phyloP scores from a whole-genome alignment of 2,329 filamentous ascomycete genomes.

The Pestalotiopsis sp. region DNA sequence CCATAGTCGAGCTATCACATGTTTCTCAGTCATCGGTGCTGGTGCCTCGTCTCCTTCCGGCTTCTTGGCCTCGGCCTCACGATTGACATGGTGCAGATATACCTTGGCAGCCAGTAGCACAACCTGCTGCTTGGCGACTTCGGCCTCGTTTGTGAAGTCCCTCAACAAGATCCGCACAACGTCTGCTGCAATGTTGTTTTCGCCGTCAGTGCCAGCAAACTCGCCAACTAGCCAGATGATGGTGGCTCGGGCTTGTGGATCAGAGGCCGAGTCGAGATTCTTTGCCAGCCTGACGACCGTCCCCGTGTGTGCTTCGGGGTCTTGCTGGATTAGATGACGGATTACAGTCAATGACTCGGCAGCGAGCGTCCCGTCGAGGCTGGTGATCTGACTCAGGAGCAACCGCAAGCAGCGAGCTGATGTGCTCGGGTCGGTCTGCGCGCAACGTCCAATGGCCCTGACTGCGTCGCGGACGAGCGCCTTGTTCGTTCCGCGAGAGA shows the following conservation, averaged over 20 bases:
- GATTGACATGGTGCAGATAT: slow-evolving; percentile 84
- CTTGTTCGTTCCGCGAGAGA: slow-evolving; percentile 73
- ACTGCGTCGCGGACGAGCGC: slow-evolving; percentile 85
- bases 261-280: slow-evolving; percentile 85
- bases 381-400: slow-evolving; percentile 83
- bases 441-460: slow-evolving; percentile 88
- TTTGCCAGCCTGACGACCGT: slow-evolving; percentile 89
- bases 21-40: slow-evolving; percentile 40
- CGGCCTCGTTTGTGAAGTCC: slow-evolving; percentile 80
- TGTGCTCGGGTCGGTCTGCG: slow-evolving; percentile 71
- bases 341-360: slow-evolving; percentile 95
- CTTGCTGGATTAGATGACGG: slow-evolving; percentile 90
- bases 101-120: slow-evolving; percentile 94
- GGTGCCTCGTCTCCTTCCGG: not conserved
- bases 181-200: slow-evolving; percentile 90
- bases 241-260: slow-evolving; percentile 84
- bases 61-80: slow-evolving; percentile 45
- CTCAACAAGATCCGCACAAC: slow-evolving; percentile 86
- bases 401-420: slow-evolving; percentile 79
- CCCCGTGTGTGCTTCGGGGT: slow-evolving; percentile 75
- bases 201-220: slow-evolving; percentile 76
- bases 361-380: slow-evolving; percentile 81
- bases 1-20: slow-evolving; percentile 78
- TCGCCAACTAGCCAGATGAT: slow-evolving; percentile 98
- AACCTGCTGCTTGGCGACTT: slow-evolving; percentile 87